Evolutionary conservation across 768 basidiomycete species (phyloP).

Genomic region (Arthromyces matolae): DNA sequence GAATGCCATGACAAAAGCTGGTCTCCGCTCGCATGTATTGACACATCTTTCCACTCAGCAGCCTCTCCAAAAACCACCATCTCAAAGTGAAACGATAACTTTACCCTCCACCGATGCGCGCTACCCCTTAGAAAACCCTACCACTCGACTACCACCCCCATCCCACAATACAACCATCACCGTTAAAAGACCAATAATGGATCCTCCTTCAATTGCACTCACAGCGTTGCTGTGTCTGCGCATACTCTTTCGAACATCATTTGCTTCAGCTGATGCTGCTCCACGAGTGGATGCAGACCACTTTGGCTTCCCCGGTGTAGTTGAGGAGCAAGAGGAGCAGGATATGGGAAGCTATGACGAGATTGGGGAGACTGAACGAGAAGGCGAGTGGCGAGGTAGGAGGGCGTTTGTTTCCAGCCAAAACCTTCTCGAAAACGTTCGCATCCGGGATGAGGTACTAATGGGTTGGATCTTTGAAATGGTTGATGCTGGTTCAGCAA

Average conservation of each 20-base stretch:
- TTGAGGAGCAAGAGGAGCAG: constrained; percentile 75
- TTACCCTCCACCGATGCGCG: constrained; percentile 51
- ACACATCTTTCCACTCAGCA: constrained; percentile 71
- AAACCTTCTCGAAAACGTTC: constrained; percentile 58
- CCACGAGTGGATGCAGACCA: constrained; percentile 79
- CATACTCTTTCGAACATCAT: constrained; percentile 77
- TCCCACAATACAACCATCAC: constrained; percentile 59
- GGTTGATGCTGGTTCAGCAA: constrained; percentile 43
- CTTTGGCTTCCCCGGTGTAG: constrained; percentile 84
- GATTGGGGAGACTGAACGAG: constrained; percentile 49
- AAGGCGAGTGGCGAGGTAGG: constrained; percentile 69
- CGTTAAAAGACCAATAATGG: constrained; percentile 53
- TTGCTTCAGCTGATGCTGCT: constrained; percentile 62
- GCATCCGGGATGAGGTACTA: constrained; percentile 59
- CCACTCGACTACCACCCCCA: constrained; percentile 65
- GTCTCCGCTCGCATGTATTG: constrained; percentile 63
- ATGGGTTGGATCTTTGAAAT: constrained; percentile 60
- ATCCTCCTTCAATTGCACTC: constrained; percentile 72
- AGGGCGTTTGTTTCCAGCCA: constrained; percentile 65
- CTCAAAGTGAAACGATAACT: constrained; percentile 72
- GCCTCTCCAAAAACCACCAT: constrained; percentile 53
- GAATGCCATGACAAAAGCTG: constrained; percentile 40
- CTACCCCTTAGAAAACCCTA: constrained; percentile 61
- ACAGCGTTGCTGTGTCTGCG: constrained; percentile 81
- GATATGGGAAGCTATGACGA: constrained; percentile 47